Evolutionary conservation across 768 basidiomycete genomes (phyloP).

Genomic region (Kwoniella botswanensis): DNA sequence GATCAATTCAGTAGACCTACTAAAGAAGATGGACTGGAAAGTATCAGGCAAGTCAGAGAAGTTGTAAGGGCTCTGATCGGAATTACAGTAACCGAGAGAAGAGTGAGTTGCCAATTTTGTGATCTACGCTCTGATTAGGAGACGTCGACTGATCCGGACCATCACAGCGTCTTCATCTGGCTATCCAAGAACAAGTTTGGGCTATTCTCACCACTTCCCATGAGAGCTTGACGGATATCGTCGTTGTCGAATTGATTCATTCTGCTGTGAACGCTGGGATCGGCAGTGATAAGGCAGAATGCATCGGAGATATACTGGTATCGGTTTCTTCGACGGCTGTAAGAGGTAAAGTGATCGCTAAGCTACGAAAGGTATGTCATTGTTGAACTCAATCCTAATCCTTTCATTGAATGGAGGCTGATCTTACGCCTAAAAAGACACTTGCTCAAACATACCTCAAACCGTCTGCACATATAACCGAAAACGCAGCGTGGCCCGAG

Average conservation of each 20-base stretch:
- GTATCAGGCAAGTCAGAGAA: conserved; percentile 76
- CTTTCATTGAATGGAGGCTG: conserved; percentile 1
- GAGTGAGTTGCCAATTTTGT: conserved; percentile 61
- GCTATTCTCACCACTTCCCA: conserved; percentile 74
- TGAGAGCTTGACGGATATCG: conserved; percentile 68
- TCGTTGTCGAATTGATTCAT: conserved; percentile 78
- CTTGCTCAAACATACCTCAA: conserved; percentile 74
- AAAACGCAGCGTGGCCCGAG: conserved; percentile 58
- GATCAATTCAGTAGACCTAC: conserved; percentile 72
- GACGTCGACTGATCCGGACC: background rate
- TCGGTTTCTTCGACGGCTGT: conserved; percentile 76
- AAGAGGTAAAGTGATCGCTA: conserved; percentile 76
- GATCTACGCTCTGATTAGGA: background rate
- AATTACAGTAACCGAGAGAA: conserved; percentile 71
- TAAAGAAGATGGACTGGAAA: conserved; percentile 70
- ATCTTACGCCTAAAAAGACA: conserved; percentile 61
- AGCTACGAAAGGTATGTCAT: conserved; percentile 72
- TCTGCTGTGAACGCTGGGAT: conserved; percentile 83
- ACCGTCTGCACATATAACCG: conserved; percentile 67
- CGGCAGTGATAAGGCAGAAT: conserved; percentile 75
- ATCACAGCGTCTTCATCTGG: conserved; percentile 65
- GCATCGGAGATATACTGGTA: conserved; percentile 73
- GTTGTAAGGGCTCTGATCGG: conserved; percentile 80
- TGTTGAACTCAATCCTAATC: background rate
- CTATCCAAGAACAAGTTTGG: conserved; percentile 79